Evolutionary conservation across 257 asterid genomes (phyloP), one percentile per base, ranked within the genome.

Genomic region (Fraxinus cuspidata): DNA sequence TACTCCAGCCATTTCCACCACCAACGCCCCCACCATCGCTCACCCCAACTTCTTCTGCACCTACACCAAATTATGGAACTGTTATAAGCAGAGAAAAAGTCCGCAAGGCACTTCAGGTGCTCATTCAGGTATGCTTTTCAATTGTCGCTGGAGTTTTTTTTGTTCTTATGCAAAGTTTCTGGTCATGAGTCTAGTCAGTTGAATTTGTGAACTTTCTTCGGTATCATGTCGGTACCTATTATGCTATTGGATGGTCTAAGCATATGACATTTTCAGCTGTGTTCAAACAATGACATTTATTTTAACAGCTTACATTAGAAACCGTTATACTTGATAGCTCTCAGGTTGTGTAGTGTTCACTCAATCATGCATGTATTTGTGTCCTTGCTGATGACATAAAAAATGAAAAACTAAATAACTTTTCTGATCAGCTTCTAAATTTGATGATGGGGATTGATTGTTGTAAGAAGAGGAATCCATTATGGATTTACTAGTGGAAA

Each of bases 1-100:
- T 96, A 82, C 98, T 96, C 64, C 97, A 96, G 93, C 98, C 99
- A 76, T 96, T 94, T 80, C 99, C 99, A 79, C 97, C 99, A 7
- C 98, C 99, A 4, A 90, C 94, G 13, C 99, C 99, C 18, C 98
- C 99, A 47, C 97, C 91, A 19, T 93, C 97, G 8, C 95, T 96
- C 76, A 90, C 98, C 77, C 96, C 98, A 31, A 78, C 89, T 72
- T 56, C 87, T 81, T 63, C 86, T 82, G 80, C 82, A 75, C 79
- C 91, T 53, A 63, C 86, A 31, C 87, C 90, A 28, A 90, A 83
- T 84, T 84, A 84, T 86, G 90, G 81, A 78, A 85, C 91, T 73
- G 78, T 81, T 71, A 80, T 92, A 28, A 92, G 78, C 86, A 88
- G 93, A 84, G 98, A 96, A 63, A 96, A 88, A 82, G 90, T 96